Percentiles rank a stretch among this genome's conserved stretches.
phyloP scores from a whole-genome alignment of 2,329 filamentous ascomycete genomes.

The Phaeosphaeria sp. region DNA sequence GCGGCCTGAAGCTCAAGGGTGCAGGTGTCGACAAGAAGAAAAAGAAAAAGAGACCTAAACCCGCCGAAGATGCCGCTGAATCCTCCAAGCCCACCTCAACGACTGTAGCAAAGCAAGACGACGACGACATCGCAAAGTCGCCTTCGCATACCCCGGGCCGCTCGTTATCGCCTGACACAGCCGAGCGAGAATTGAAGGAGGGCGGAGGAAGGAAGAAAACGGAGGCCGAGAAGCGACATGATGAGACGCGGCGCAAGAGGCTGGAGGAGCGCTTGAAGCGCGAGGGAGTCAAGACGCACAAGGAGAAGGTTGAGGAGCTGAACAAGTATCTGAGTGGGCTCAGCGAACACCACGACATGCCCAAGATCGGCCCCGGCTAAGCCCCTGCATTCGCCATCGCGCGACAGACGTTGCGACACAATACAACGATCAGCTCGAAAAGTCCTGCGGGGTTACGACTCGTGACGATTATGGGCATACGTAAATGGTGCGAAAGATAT shows the following conservation, averaged over 20 bases:
- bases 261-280: constrained; percentile 81
- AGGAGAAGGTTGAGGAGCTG: constrained; percentile 92
- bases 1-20: constrained; percentile 86
- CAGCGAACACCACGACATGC: constrained; percentile 97
- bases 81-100: constrained; percentile 15
- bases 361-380: constrained; percentile 65
- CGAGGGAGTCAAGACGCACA: constrained; percentile 94
- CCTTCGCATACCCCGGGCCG: constrained; percentile 32
- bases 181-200: constrained; percentile 34
- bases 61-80: constrained; percentile 25
- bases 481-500: too few species aligned
- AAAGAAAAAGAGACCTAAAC: constrained; percentile 57
- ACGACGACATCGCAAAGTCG: constrained; percentile 22
- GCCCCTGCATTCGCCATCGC: neutral
- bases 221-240: constrained; percentile 79
- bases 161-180: constrained; percentile 44
- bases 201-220: constrained; percentile 68
- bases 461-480: neutral
- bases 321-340: constrained; percentile 91
- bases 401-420: constrained; percentile 1
- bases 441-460: neutral
- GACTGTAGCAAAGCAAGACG: constrained; percentile 26
- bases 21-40: constrained; percentile 70
- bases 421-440: neutral
- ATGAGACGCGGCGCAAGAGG: constrained; percentile 81